Evolutionary conservation across 495 filamentous ascomycete genomes (phyloP).

Genomic region (Daldinia bambusicola): DNA sequence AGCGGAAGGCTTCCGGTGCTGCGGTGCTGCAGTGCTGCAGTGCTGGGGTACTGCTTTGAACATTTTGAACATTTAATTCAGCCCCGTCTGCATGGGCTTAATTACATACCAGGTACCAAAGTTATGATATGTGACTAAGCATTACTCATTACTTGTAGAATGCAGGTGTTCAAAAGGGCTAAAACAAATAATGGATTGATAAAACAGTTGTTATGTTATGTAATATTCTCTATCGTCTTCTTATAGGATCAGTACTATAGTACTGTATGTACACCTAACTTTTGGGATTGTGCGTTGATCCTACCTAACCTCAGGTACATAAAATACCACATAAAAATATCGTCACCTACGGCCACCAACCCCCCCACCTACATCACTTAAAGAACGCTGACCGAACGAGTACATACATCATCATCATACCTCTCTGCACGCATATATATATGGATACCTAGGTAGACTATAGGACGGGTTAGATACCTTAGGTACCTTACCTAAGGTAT

Average conservation of each 20-base stretch:
- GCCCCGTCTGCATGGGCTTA: background rate
- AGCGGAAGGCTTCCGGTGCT: constrained; percentile 9
- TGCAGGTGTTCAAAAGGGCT: background rate
- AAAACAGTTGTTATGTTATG: background rate
- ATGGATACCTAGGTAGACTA: too few species aligned
- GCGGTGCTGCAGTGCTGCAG: background rate
- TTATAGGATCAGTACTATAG: too few species aligned
- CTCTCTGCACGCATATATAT: background rate
- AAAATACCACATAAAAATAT: too few species aligned
- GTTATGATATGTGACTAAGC: background rate
- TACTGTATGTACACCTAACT: too few species aligned
- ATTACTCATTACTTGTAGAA: background rate
- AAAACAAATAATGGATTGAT: background rate
- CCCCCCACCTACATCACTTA: background rate
- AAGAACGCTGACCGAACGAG: background rate
- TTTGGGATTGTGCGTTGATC: too few species aligned
- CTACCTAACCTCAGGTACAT: too few species aligned
- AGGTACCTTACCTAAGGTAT: background rate
- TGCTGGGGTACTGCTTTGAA: too few species aligned
- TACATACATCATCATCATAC: background rate
- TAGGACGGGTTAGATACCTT: too few species aligned
- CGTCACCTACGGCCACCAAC: background rate
- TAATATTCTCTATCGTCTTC: too few species aligned
- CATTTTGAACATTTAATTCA: too few species aligned
- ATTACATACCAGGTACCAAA: too few species aligned